Evolutionary conservation across 2,329 filamentous ascomycete species (phyloP).

Genomic region (Colletotrichum limetticola): DNA sequence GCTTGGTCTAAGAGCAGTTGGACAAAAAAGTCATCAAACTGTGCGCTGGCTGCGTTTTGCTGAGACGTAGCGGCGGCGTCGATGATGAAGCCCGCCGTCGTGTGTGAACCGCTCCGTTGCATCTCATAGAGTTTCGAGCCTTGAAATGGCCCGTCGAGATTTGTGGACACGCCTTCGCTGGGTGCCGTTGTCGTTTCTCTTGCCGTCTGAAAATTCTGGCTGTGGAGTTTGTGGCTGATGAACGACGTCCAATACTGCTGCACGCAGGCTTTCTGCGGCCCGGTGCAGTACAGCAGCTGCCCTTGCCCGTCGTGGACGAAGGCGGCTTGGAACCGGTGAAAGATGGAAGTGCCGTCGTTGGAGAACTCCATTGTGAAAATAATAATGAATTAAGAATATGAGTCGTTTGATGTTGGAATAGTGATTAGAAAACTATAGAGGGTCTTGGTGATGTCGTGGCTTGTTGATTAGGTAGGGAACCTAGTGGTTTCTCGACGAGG

Average conservation of each 20-base stretch:
- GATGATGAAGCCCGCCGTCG: conserved; percentile 18
- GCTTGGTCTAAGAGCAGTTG: conserved; percentile 25
- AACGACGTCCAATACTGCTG: conserved; percentile 14
- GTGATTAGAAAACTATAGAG: conserved; percentile 10
- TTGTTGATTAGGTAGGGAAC: neutral
- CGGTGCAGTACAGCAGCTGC: conserved; percentile 22
- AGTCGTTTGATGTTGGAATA: neutral
- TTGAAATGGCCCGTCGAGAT: conserved; percentile 8
- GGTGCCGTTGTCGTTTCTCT: neutral
- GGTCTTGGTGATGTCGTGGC: neutral
- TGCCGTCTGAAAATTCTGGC: neutral
- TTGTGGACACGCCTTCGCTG: neutral
- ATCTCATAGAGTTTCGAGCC: conserved; percentile 24
- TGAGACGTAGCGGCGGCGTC: neutral
- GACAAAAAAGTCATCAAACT: conserved; percentile 24
- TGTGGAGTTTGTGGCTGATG: conserved; percentile 14
- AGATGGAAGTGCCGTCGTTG: conserved; percentile 31
- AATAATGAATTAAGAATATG: neutral
- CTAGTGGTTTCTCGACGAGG: neutral
- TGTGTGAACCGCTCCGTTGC: neutral
- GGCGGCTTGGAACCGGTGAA: conserved; percentile 32
- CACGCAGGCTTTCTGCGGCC: conserved; percentile 15
- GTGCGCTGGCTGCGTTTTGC: conserved; percentile 4
- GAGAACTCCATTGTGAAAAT: conserved; percentile 30
- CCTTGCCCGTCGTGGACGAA: conserved; percentile 30